A percentile compares a stretch with the other conserved stretches of the same genome.
Evolutionary conservation across 2,329 filamentous ascomycete genomes (phyloP).

Genomic region (Knufia fluminis): DNA sequence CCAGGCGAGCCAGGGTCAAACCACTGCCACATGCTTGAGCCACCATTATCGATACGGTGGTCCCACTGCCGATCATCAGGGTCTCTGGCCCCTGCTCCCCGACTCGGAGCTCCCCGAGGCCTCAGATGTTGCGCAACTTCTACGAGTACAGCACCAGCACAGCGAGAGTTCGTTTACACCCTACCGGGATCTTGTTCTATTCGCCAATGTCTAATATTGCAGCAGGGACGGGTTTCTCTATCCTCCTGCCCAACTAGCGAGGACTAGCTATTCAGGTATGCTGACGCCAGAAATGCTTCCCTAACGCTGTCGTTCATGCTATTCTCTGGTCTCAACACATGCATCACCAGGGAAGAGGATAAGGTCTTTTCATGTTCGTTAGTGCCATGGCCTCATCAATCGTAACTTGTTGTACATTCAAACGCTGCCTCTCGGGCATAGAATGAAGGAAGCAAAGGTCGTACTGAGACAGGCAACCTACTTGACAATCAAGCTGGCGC

Average conservation of each 20-base stretch:
- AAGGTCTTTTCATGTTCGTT: conserved; percentile 19
- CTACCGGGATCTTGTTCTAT: too few relatives aligned
- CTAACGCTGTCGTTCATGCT: not conserved
- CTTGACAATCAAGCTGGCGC: conserved; percentile 72
- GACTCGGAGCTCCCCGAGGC: too few relatives aligned
- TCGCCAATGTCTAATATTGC: too few relatives aligned
- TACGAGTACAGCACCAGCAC: too few relatives aligned
- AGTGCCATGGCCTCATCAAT: conserved; percentile 12
- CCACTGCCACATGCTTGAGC: too few relatives aligned
- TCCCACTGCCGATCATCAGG: too few relatives aligned
- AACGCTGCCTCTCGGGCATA: not conserved
- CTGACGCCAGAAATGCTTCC: not conserved
- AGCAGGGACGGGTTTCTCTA: too few relatives aligned
- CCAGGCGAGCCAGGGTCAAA: not conserved
- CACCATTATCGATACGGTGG: not conserved
- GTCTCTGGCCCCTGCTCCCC: too few relatives aligned
- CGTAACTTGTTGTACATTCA: not conserved
- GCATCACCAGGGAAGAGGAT: conserved; percentile 20
- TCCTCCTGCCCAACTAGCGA: too few relatives aligned
- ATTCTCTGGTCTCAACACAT: not conserved
- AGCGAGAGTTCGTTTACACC: too few relatives aligned
- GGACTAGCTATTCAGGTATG: too few relatives aligned
- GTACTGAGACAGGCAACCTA: conserved; percentile 23
- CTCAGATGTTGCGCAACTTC: too few relatives aligned
- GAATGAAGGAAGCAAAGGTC: not conserved